A percentile compares a stretch with the other conserved stretches of the same genome.
phyloP scores from a whole-genome alignment of 495 filamentous ascomycete genomes.

The Lasiosphaeris hirsuta region DNA sequence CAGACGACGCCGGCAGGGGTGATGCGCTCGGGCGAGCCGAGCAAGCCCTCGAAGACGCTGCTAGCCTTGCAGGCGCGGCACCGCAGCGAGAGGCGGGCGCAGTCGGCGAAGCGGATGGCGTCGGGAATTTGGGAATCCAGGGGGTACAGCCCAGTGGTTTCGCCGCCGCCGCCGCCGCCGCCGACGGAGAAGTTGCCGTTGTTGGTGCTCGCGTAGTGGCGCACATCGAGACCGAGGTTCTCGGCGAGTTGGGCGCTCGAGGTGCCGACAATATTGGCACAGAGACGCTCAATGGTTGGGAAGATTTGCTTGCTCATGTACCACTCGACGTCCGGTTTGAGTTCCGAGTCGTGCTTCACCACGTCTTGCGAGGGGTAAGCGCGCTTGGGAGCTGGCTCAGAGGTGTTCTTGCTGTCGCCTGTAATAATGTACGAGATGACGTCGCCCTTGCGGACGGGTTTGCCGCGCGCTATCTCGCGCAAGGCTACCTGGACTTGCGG shows the following conservation, averaged over 20 bases:
- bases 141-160: conserved; percentile 70
- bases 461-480: conserved; percentile 80
- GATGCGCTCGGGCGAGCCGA: conserved; percentile 53
- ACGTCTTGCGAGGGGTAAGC: conserved; percentile 86
- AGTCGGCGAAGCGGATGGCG: conserved; percentile 74
- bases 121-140: conserved; percentile 94
- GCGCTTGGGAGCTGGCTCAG: conserved; percentile 75
- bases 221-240: conserved; percentile 85
- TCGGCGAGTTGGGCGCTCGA: conserved; percentile 84
- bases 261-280: conserved; percentile 90
- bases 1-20: conserved; percentile 74
- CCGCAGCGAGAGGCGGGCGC: conserved; percentile 67
- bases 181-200: conserved; percentile 21
- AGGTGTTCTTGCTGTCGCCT: conserved; percentile 66
- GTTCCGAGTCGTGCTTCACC: conserved; percentile 63
- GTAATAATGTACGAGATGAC: conserved; percentile 96
- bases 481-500: conserved; percentile 96
- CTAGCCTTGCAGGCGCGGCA: conserved; percentile 75
- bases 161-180: conserved; percentile 21
- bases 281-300: conserved; percentile 95
- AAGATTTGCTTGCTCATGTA: conserved; percentile 98
- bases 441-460: conserved; percentile 83
- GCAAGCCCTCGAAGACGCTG: conserved; percentile 72
- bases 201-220: conserved; percentile 62
- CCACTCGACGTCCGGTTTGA: conserved; percentile 89